Evolutionary conservation across 163 green algal genomes (phyloP).

Genomic region (Chloroidium sp.): DNA sequence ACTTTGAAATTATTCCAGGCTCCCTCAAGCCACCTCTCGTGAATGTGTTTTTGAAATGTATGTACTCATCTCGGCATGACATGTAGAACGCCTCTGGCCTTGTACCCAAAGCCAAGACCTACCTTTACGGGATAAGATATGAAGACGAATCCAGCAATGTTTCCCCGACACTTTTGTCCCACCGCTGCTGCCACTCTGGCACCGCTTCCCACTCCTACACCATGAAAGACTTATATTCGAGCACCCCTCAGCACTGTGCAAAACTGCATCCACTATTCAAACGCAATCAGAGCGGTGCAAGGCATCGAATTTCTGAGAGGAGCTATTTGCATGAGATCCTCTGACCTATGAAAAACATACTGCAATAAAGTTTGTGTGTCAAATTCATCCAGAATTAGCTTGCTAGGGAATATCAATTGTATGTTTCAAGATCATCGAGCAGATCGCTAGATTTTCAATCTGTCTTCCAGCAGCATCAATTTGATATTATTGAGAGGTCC

Average conservation of each 20-base stretch:
- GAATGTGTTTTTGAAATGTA: too few species aligned
- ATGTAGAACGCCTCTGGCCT: too few species aligned
- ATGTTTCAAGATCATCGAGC: not conserved
- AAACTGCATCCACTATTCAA: not conserved
- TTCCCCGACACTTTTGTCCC: conserved; percentile 25
- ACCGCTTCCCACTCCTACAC: conserved; percentile 27
- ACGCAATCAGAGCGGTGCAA: not conserved
- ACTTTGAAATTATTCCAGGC: too few species aligned
- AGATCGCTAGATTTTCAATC: too few species aligned
- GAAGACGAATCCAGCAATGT: conserved; percentile 35
- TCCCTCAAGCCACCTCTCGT: too few species aligned
- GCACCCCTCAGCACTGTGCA: not conserved
- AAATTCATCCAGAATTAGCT: not conserved
- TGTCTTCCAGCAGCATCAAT: too few species aligned
- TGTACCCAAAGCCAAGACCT: not conserved
- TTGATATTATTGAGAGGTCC: too few species aligned
- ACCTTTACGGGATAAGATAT: conserved; percentile 52
- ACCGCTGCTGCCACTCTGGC: conserved; percentile 41
- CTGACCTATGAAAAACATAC: not conserved
- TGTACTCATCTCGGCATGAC: too few species aligned
- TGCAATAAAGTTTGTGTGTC: not conserved
- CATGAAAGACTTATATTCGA: not conserved
- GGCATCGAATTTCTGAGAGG: not conserved
- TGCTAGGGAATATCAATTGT: not conserved
- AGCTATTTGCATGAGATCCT: not conserved